phyloP scores from a whole-genome alignment of 164 flowering plant genomes.

The Aristolochia fimbriata region DNA sequence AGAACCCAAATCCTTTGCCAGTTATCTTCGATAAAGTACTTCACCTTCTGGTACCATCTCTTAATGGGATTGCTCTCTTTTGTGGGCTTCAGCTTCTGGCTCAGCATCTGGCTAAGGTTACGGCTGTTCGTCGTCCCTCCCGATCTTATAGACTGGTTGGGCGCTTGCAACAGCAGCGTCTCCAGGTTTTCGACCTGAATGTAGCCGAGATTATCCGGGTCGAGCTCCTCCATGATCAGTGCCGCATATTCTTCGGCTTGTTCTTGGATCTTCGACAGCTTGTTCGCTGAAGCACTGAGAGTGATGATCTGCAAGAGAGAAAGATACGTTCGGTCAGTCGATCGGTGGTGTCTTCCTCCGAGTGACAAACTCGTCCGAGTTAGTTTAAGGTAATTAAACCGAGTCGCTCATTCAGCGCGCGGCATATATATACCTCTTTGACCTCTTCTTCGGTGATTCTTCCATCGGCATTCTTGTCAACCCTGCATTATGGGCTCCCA shows the following conservation, averaged over 20 bases:
- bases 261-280: conserved; percentile 34
- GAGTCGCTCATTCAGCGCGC: too few relatives aligned
- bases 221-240: conserved; percentile 58
- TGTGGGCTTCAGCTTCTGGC: conserved; percentile 28
- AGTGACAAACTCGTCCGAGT: background rate
- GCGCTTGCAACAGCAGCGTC: conserved; percentile 23
- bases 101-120: conserved; percentile 24
- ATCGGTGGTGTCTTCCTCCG: too few relatives aligned
- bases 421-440: conserved; percentile 38
- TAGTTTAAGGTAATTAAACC: background rate
- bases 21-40: conserved; percentile 36
- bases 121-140: conserved; percentile 15
- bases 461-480: conserved; percentile 78
- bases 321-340: too few relatives aligned
- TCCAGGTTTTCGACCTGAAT: conserved; percentile 26
- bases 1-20: conserved; percentile 50
- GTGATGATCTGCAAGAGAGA: conserved; percentile 23
- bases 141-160: conserved; percentile 12
- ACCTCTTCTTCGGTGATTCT: conserved; percentile 70
- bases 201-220: conserved; percentile 39
- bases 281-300: conserved; percentile 46
- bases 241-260: conserved; percentile 52
- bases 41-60: conserved; percentile 25
- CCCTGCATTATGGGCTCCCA: conserved; percentile 31
- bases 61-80: conserved; percentile 21